phyloP scores from a whole-genome alignment of 169 alveolate genomes.

The Cryptosporidium muris region DNA sequence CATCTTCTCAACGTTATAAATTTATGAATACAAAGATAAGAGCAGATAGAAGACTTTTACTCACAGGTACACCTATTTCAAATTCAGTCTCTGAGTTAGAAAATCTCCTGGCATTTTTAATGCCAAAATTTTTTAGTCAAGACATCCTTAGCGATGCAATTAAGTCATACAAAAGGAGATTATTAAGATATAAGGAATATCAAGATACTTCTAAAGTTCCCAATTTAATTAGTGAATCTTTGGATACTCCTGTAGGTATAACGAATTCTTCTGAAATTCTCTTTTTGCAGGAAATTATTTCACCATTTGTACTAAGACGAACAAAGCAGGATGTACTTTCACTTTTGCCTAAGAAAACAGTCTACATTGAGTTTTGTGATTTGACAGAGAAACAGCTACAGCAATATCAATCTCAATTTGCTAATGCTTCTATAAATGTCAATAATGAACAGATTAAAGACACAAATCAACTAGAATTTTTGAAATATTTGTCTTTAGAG shows the following conservation, averaged over 20 bases:
- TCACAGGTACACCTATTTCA: slow-evolving; percentile 86
- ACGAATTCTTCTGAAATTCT: slow-evolving; percentile 72
- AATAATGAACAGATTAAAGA: slow-evolving; percentile 41
- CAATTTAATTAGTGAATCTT: neutral
- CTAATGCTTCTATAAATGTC: neutral
- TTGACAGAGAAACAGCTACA: slow-evolving; percentile 13
- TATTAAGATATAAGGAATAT: neutral
- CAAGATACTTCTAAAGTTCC: neutral
- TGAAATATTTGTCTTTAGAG: neutral
- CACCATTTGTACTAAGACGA: slow-evolving; percentile 88
- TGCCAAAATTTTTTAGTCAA: slow-evolving; percentile 87
- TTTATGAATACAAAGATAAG: slow-evolving; percentile 81
- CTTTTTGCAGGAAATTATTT: slow-evolving; percentile 82
- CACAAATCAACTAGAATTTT: slow-evolving; percentile 22
- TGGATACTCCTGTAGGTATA: neutral
- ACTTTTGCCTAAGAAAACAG: slow-evolving; percentile 84
- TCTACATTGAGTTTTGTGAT: slow-evolving; percentile 71
- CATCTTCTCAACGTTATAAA: slow-evolving; percentile 85
- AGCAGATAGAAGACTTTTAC: slow-evolving; percentile 84
- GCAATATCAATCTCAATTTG: slow-evolving; percentile 21
- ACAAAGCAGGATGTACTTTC: slow-evolving; percentile 85
- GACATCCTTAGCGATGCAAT: slow-evolving; percentile 80
- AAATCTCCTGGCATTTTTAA: slow-evolving; percentile 85
- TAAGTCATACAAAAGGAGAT: slow-evolving; percentile 73
- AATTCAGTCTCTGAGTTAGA: slow-evolving; percentile 81